phyloP scores from a whole-genome alignment of 371 early-diverging fungal species.

The Zopfochytrium polystomum region DNA sequence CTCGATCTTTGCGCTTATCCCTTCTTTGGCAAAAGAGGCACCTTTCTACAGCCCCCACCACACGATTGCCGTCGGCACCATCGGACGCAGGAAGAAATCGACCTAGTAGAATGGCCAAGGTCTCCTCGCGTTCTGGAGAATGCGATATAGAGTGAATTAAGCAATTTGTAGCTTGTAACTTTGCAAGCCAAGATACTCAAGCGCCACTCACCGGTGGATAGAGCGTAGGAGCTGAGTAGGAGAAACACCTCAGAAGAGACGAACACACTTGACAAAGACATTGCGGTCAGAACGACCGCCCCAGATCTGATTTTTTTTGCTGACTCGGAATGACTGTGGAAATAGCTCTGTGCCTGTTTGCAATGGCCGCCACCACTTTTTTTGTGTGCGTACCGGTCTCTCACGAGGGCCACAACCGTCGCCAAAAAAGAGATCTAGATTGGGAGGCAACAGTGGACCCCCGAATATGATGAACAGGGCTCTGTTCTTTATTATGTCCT shows the following conservation, averaged over 20 bases:
- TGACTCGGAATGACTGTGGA: too few relatives aligned
- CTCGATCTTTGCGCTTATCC: conserved; percentile 72
- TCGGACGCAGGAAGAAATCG: background rate
- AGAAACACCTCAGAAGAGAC: conserved; percentile 32
- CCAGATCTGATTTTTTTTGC: too few relatives aligned
- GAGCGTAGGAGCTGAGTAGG: conserved; percentile 31
- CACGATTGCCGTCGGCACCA: conserved; percentile 3
- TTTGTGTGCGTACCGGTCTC: too few relatives aligned
- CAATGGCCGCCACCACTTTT: too few relatives aligned
- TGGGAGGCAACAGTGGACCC: too few relatives aligned
- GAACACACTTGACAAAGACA: conserved; percentile 10
- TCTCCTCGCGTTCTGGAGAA: conserved; percentile 59
- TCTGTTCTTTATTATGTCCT: too few relatives aligned
- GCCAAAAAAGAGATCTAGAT: too few relatives aligned
- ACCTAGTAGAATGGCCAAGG: conserved; percentile 70
- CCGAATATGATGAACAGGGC: too few relatives aligned
- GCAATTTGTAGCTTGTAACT: background rate
- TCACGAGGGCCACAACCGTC: too few relatives aligned
- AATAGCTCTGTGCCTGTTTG: too few relatives aligned
- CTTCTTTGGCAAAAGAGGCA: conserved; percentile 63
- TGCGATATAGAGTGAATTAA: background rate
- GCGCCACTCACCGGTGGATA: conserved; percentile 31
- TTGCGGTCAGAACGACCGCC: too few relatives aligned
- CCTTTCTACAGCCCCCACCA: conserved; percentile 39
- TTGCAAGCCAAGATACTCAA: background rate